These are phyloP conservation scores for Fusarium sp. DNA, from an alignment of 2,329 filamentous ascomycete species.

Conservation along the genomic window DNA sequence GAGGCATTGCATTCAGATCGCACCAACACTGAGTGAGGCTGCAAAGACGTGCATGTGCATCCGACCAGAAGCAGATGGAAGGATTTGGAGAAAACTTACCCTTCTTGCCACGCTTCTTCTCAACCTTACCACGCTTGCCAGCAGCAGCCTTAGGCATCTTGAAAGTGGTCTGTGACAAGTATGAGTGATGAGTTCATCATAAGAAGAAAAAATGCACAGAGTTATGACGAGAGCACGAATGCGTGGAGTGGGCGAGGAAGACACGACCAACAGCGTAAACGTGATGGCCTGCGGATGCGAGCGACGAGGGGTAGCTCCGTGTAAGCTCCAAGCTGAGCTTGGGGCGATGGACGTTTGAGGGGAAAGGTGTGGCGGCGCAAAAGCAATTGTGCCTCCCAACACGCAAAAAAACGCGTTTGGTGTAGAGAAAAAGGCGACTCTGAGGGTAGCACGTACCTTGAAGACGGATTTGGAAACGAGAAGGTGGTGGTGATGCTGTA, in stretches of 20 bases:
- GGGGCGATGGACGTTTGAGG: slow-evolving; percentile 17
- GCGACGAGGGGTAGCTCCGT: slow-evolving; percentile 46
- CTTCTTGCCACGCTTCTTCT: slow-evolving; percentile 73
- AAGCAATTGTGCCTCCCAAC: slow-evolving; percentile 48
- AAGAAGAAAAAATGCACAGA: background rate
- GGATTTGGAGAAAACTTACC: slow-evolving; percentile 59
- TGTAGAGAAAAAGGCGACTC: slow-evolving; percentile 31
- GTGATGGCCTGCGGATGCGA: background rate
- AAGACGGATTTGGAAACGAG: slow-evolving; percentile 26
- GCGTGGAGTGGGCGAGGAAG: background rate
- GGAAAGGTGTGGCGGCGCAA: slow-evolving; percentile 47
- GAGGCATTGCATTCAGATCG: no score
- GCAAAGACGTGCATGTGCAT: background rate
- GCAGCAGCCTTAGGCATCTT: slow-evolving; percentile 73
- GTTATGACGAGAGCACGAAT: background rate
- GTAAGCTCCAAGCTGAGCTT: slow-evolving; percentile 36
- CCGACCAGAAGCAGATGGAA: background rate
- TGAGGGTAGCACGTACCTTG: slow-evolving; percentile 44
- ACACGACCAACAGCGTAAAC: background rate
- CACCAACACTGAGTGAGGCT: no score
- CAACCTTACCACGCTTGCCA: slow-evolving; percentile 69
- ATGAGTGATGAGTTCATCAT: slow-evolving; percentile 34
- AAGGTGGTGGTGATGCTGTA: slow-evolving; percentile 36
- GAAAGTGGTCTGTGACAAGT: slow-evolving; percentile 52
- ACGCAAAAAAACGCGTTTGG: slow-evolving; percentile 35